A percentile compares a stretch with the other conserved stretches of the same genome.
Evolutionary conservation across 2,329 filamentous ascomycete genomes (phyloP).

Genomic region (Aspergillus sp.): DNA sequence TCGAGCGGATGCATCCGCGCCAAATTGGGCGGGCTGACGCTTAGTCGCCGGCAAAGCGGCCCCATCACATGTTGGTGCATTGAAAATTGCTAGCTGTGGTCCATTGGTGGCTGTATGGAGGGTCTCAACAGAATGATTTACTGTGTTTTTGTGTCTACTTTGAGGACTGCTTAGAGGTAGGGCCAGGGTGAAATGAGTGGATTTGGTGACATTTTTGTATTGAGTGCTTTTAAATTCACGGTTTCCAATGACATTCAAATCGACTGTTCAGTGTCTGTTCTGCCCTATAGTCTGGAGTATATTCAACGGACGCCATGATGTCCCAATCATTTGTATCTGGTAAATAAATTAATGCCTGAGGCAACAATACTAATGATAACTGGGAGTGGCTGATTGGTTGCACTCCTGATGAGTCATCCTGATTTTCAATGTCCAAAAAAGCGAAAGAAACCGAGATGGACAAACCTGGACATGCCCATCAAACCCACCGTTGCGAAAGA

Average conservation of each 20-base stretch:
- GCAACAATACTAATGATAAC: neutral
- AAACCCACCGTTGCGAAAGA: neutral
- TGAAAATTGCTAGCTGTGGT: neutral
- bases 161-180: neutral
- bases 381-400: neutral
- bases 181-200: neutral
- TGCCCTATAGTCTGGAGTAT: neutral
- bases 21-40: conserved; percentile 23
- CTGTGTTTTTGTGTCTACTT: neutral
- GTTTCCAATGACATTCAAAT: neutral
- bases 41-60: conserved; percentile 6
- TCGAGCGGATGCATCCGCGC: conserved; percentile 27
- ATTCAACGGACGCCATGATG: no score
- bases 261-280: no score
- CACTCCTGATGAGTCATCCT: neutral
- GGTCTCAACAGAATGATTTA: neutral
- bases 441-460: neutral
- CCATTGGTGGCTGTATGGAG: neutral
- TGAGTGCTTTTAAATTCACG: neutral
- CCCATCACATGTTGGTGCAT: neutral
- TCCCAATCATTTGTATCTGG: neutral
- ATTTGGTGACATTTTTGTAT: neutral
- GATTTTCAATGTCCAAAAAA: neutral
- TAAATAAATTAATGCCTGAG: neutral
- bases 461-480: neutral